A percentile compares a stretch with the other conserved stretches of the same genome.
These are phyloP conservation scores for Paraphoma chrysanthemicola DNA, from an alignment of 2,329 filamentous ascomycete genomes.

Conservation along the genomic window DNA sequence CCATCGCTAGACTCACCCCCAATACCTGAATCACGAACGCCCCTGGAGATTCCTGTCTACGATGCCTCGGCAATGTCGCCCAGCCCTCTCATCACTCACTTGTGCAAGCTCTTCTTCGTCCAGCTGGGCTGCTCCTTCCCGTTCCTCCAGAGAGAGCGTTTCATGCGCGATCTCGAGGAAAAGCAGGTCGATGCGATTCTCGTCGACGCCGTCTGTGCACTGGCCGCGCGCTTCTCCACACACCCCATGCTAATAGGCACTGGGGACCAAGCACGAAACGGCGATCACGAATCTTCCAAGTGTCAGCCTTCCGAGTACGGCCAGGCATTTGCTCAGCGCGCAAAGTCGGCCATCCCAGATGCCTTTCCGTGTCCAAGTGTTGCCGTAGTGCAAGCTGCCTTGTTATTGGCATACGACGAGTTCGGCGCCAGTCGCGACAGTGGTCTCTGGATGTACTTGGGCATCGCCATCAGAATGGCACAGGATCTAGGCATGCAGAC, in stretches of 20 bases:
- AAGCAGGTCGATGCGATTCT: constrained; percentile 84
- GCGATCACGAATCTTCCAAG: constrained; percentile 22
- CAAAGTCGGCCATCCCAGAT: constrained; percentile 82
- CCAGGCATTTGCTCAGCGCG: constrained; percentile 78
- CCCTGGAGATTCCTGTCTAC: constrained; percentile 69
- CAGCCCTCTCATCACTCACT: constrained; percentile 75
- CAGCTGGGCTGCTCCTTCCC: constrained; percentile 87
- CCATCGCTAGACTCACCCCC: constrained; percentile 34
- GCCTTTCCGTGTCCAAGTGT: constrained; percentile 84
- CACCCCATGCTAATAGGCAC: constrained; percentile 60
- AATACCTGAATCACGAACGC: constrained; percentile 51
- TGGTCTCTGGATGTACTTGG: constrained; percentile 92
- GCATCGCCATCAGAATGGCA: constrained; percentile 83
- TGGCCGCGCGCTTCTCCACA: constrained; percentile 80
- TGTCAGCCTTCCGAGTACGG: constrained; percentile 70
- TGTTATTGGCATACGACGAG: constrained; percentile 86
- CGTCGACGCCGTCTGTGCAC: constrained; percentile 83
- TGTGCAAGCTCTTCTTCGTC: constrained; percentile 81
- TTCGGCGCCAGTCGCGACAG: constrained; percentile 90
- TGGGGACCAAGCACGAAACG: constrained; percentile 56
- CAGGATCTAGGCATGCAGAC: constrained; percentile 84
- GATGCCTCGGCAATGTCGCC: constrained; percentile 76
- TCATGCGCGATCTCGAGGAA: constrained; percentile 77
- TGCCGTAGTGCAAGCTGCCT: constrained; percentile 81
- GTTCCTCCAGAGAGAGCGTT: constrained; percentile 76